Evolutionary conservation across 805 yeast genomes (phyloP), one percentile per base, ranked within the genome.

Genomic region (Danielozyma ontarioensis): DNA sequence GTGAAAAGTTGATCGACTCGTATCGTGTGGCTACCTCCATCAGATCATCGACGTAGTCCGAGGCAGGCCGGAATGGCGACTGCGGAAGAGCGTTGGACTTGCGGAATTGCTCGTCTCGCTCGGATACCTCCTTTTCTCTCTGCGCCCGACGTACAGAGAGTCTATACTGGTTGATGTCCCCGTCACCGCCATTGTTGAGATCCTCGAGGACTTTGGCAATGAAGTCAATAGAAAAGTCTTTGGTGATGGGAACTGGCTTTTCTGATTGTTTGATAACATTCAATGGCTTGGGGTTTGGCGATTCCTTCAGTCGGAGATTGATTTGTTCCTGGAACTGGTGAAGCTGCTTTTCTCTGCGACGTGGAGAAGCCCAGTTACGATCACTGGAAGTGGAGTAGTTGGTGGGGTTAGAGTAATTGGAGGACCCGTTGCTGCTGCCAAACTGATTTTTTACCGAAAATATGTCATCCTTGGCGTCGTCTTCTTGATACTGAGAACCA

Each of bases 171-270:
- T 51, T 59, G 25, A 67, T 50, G 36, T 67, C 71, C 8, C 72
- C 72, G 35, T 67, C 53, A 4, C 72, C 72, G 10, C 72, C 72
- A 1, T 57, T 45, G 36, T 65, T 64, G 41, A 67, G 56, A 43
- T 67, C 72, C 40, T 67, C 71, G 22, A 67, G 46, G 1, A 71
- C 72, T 35, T 66, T 64, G 11, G 72, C 71, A 17, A 67, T 67
- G 36, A 61, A 67, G 36, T 67, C 72, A 19, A 67, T 60, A 3
- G 70, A 63, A 38, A 67, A 67, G 37, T 67, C 72, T 36, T 66
- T 64, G 34, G 55, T 50, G 6, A 65, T 52, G 7, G 70, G 70
- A 18, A 62, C 56, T 31, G 24, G 5, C 13, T 12, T 15, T 13
- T 27, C 13, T 35, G 16, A 28, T 17, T n/a, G 32, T 10, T 19